These are phyloP conservation scores for Strobilomyces dryophilus DNA, from an alignment of 768 basidiomycete genomes.

Conservation along the genomic window DNA sequence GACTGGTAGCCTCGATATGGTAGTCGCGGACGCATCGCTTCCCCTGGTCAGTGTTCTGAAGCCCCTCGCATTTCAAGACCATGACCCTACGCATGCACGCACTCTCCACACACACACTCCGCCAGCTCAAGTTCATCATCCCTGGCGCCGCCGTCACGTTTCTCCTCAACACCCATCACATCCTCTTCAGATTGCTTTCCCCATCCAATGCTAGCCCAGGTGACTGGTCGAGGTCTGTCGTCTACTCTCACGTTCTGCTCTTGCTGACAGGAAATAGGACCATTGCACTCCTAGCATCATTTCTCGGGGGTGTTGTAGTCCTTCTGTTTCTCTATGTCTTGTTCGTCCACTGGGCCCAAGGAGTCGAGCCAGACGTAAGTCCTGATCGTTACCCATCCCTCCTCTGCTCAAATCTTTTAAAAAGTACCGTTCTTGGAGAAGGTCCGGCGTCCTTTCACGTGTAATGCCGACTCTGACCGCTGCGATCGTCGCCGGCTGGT, in stretches of 20 bases:
- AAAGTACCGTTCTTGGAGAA: constrained; percentile 74
- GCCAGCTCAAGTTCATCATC: constrained; percentile 72
- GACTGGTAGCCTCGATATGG: constrained; percentile 18
- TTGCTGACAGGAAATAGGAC: constrained; percentile 37
- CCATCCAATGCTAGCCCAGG: constrained; percentile 31
- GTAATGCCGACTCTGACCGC: constrained; percentile 69
- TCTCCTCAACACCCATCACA: constrained; percentile 51
- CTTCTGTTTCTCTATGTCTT: constrained; percentile 71
- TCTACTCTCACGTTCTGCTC: not conserved
- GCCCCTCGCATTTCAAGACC: too few species aligned
- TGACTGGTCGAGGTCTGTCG: constrained; percentile 49
- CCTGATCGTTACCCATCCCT: not conserved
- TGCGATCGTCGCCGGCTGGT: constrained; percentile 69
- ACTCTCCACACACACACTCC: constrained; percentile 49
- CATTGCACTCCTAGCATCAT: constrained; percentile 49
- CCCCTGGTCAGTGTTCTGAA: not conserved
- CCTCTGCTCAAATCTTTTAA: constrained; percentile 26
- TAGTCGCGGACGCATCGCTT: not conserved
- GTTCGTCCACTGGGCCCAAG: constrained; percentile 60
- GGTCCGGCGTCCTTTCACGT: constrained; percentile 62
- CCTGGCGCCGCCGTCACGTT: constrained; percentile 66
- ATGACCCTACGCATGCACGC: constrained; percentile 9
- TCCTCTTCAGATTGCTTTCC: constrained; percentile 42
- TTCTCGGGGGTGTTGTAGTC: constrained; percentile 57
- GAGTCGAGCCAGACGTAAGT: constrained; percentile 67